Evolutionary conservation across 495 filamentous ascomycete species (phyloP).

Genomic region (Parathielavia hyrcaniae): DNA sequence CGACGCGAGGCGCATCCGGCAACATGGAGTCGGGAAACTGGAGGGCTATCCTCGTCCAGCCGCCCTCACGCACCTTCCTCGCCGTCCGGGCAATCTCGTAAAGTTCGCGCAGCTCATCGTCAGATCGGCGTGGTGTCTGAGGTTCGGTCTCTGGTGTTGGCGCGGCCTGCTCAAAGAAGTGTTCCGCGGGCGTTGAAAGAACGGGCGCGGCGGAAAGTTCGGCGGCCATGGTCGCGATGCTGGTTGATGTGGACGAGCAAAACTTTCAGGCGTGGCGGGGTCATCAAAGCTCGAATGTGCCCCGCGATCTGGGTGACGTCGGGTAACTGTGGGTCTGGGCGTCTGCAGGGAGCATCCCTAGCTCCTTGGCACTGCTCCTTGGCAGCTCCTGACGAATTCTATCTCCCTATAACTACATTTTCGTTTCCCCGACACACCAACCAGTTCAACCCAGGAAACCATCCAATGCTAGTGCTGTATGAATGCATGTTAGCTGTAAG

Average conservation of each 20-base stretch:
- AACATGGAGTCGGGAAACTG: conserved; percentile 95
- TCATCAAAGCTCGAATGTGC: conserved; percentile 13
- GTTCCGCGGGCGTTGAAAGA: conserved; percentile 80
- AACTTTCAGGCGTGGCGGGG: conserved; percentile 19
- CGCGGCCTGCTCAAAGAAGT: conserved; percentile 58
- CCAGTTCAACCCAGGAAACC: no score
- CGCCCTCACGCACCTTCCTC: conserved; percentile 60
- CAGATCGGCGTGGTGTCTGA: conserved; percentile 42
- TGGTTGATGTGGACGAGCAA: background rate
- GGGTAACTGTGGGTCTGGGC: conserved; percentile 10
- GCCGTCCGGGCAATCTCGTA: conserved; percentile 87
- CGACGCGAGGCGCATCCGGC: conserved; percentile 75
- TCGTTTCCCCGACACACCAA: no score
- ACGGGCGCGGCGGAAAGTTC: conserved; percentile 55
- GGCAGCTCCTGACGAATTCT: no score
- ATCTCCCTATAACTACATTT: no score
- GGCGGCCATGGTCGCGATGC: conserved; percentile 27
- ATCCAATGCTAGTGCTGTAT: no score
- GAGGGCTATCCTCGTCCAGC: conserved; percentile 72
- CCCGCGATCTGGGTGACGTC: conserved; percentile 24
- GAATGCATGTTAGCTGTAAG: no score
- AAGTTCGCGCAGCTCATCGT: conserved; percentile 65
- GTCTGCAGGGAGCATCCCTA: background rate
- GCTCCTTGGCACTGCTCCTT: background rate
- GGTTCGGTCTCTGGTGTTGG: conserved; percentile 33